Evolutionary conservation across 352 stramenopile genomes (phyloP), one percentile per base, ranked within the genome.

Genomic region (Hyaloperonospora arabidopsidis): DNA sequence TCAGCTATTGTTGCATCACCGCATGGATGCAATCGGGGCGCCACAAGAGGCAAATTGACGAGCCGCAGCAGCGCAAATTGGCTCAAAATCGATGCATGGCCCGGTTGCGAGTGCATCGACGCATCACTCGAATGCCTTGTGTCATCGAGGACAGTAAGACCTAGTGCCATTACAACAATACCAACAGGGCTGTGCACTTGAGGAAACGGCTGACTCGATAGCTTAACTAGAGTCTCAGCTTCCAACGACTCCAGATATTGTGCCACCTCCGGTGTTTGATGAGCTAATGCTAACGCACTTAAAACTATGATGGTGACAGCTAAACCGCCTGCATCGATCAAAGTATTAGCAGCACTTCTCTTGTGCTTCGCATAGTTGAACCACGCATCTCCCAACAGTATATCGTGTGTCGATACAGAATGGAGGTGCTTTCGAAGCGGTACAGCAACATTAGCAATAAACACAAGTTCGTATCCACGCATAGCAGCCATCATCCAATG

Each of bases 11-110:
- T 38, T 6, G 3, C 25, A 34, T 51, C 49, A 46, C 63, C 41
- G 22, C 40, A 61, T 32, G 64, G 52, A 12, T 45, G 58, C 15
- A 70, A 43, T 1, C 32, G 54, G 2, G 54, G 47, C 17, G 58
- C 69, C 12, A 69, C 19, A 3, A 78, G 47, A 11, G 63, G 49
- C n/a, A 76, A 54, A 17, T 51, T 67, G 8, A 59, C 36, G 21
- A 66, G 41, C 34, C 63, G 63, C 15, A 72, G 32, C n/a, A 74
- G 34, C 17, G 66, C 61, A 45, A 81, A 74, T 12, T 68, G 59
- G 39, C 62, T 61, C 17, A 77, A 21, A n/a, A 78, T 34, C 17
- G 48, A 55, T 19, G 45, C 44, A 47, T 62, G 57, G 34, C 49
- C 64, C 10, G 54, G 52, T 15, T 39, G 49, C 6, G 49, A 45